Evolutionary conservation across 139 green algal species (phyloP), one percentile per base, ranked within the genome.

Genomic region (Chlorella sorokiniana): DNA sequence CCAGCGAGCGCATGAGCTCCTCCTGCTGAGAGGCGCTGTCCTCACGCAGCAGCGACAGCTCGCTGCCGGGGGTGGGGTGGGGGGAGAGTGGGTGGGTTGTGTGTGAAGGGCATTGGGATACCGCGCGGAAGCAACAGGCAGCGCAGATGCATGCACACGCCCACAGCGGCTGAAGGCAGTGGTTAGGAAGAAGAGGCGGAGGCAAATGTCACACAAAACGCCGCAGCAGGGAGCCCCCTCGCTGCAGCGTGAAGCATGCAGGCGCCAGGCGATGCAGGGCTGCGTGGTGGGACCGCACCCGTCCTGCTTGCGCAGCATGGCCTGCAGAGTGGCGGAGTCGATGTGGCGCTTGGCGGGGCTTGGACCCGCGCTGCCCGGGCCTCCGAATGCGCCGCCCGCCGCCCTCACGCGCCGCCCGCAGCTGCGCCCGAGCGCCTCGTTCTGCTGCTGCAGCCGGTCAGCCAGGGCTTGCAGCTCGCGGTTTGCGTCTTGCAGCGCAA

Each of bases 291-390:
- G 6, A n/a, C 18, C 72, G 22, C 52, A 79, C 72, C 37, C 51
- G 51, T 83, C 78, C 65, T 83, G 41, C 69, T 83, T 77, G 38
- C 78, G 68, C 27, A 83, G 18, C 78, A 83, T 83, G 68, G 78
- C 64, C 63, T 76, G 63, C 63, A 83, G 59, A 41, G 62, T n/a
- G 9, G 67, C 42, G 9, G 67, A 29, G 78, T 83, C 78, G 8
- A 65, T 42, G 40, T 83, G 78, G 11, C 59, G 64, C 78, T 83
- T 83, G 29, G 61, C 78, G 3, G 78, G 78, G 42, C 64, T 78
- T 14, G 67, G 64, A 5, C 40, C 42, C 31, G 61, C 69, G 54
- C 72, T 79, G 51, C 18, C 20, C 31, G 48, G 22, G 25, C 42
- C 69, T 20, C 52, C 33, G n/a, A n/a, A n/a, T 18, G 16, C 35